Percentiles rank a stretch among this genome's conserved stretches.
Conservation (phyloP, 257 asterid genomes). For the Capsicum rhomboideum region DNA sequence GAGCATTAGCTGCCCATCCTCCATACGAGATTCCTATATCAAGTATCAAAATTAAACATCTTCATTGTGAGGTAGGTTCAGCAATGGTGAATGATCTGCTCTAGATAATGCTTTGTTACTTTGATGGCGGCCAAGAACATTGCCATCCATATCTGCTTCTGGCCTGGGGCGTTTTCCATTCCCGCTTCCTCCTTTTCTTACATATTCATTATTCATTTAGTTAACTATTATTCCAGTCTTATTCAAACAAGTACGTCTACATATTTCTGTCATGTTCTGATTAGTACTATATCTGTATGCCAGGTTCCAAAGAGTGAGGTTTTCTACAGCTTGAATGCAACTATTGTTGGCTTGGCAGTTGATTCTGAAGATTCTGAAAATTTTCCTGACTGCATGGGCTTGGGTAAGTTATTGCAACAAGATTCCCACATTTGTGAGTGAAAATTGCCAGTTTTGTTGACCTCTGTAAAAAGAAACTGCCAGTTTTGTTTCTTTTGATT, state of each 20-base stretch:
- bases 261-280: neutral
- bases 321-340: slow-evolving; percentile 85
- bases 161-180: neutral
- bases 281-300: slow-evolving; percentile 14
- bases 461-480: neutral
- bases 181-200: neutral
- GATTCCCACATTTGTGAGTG: neutral
- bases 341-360: slow-evolving; percentile 76
- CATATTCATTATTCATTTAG: neutral
- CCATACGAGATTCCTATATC: slow-evolving; percentile 73
- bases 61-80: slow-evolving; percentile 68
- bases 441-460: neutral
- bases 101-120: neutral
- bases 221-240: neutral
- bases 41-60: slow-evolving; percentile 58
- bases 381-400: slow-evolving; percentile 76
- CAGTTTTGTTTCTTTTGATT: neutral
- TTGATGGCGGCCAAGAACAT: neutral
- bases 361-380: slow-evolving; percentile 39
- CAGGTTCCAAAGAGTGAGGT: slow-evolving; percentile 64
- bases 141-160: neutral
- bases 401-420: slow-evolving; percentile 49
- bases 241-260: neutral
- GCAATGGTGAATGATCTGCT: neutral
- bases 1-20: slow-evolving; percentile 67